These are phyloP conservation scores for Microsporum canis DNA, from an alignment of 2,329 filamentous ascomycete genomes.

Conservation along the genomic window DNA sequence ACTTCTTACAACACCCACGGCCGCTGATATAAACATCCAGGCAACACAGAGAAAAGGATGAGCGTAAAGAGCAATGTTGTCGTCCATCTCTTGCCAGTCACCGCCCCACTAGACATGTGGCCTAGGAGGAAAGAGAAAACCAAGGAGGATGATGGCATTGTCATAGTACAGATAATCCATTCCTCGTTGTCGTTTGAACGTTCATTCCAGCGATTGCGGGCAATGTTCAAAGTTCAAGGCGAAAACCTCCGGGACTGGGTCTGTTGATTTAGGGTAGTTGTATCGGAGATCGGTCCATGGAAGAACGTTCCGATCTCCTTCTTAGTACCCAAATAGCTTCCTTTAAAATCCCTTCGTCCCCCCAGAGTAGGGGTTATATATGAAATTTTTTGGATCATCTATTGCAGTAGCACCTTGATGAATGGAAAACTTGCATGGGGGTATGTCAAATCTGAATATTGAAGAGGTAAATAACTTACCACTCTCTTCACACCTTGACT, in stretches of 20 bases:
- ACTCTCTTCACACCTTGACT: conserved; percentile 39
- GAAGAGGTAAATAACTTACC: conserved; percentile 20
- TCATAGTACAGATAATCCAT: background rate
- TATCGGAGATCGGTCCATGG: conserved; percentile 46
- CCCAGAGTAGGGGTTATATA: background rate
- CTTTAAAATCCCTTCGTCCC: background rate
- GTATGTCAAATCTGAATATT: background rate
- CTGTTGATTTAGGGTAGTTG: conserved; percentile 44
- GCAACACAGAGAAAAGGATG: background rate
- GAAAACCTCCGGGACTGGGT: background rate
- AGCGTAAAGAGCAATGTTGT: background rate
- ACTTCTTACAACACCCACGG: background rate
- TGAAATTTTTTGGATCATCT: too few species aligned
- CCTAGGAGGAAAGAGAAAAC: background rate
- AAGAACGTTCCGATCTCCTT: conserved; percentile 40
- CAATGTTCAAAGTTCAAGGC: background rate
- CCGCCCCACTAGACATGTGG: background rate
- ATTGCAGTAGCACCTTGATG: background rate
- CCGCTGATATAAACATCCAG: background rate
- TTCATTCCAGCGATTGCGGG: background rate
- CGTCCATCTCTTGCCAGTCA: background rate
- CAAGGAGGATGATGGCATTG: background rate
- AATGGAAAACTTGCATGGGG: conserved; percentile 1
- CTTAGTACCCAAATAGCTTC: conserved; percentile 37
- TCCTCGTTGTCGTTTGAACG: background rate